Base-by-base conservation (phyloP, 163 green algal species). In the Volvox carteri region DNA sequence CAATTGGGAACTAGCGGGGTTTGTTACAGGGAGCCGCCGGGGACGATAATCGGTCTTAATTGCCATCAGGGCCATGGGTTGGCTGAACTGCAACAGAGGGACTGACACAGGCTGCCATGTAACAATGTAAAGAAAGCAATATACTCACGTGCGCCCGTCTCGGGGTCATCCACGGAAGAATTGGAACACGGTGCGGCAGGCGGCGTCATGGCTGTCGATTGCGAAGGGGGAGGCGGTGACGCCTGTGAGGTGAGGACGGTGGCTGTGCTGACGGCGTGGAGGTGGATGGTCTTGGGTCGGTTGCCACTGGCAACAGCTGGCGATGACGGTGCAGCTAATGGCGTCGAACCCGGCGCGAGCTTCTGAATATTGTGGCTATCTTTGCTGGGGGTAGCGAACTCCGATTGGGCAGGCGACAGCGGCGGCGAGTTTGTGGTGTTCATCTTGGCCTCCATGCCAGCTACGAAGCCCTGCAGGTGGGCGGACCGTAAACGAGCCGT, bases 391-490 rank as follows among this genome's bases (percentile, higher is more conserved):
- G n/a, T n/a, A n/a, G n/a, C n/a, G n/a, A n/a, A 30, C 62, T 21
- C 7, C n/a, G n/a, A n/a, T 30, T 30, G 28, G 5, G n/a, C n/a
- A 3, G 62, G 62, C 62, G 30, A 12, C 23, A n/a, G n/a, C n/a
- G 33, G 65, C 65, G 33, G 65, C 65, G 35, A 75, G 8, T 46
- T 16, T 12, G 65, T 21, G 21, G 42, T 39, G 1, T n/a, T 56
- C 70, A 54, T 6, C 39, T 54, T 41, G 70, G 70, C 70, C 11
- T 78, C 70, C 39, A 78, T 54, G 7, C 39, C 39, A 1, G 70
- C 37, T 6, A 78, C 70, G 23, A 78, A 78, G 37, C 70, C 14
- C 70, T 78, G 62, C n/a, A 58, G 48, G 48, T 58, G 48, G 48
- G 14, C 12, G 48, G 48, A 58, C 12, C 14, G 48, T 58, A 11